Conservation (phyloP, 169 alveolate species). For the Amoebophrya sp. region DNA sequence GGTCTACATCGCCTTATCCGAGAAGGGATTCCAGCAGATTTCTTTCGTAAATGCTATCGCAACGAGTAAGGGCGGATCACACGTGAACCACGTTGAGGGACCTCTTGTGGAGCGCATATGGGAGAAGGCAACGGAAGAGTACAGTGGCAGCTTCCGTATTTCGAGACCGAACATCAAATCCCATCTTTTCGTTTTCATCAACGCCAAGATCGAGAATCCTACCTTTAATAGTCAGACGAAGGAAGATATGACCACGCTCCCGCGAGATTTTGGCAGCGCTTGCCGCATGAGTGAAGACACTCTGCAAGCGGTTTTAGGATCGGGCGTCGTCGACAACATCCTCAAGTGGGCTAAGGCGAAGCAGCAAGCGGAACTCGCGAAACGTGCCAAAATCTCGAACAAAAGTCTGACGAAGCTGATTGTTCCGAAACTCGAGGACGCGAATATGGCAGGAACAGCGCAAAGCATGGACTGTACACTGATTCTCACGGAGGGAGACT, state of each 20-base stretch:
- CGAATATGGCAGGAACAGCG: conserved; percentile 91
- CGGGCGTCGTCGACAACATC: conserved; percentile 78
- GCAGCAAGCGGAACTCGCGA: conserved; percentile 77
- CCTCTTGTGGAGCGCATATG: conserved; percentile 76
- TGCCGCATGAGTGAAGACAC: conserved; percentile 79
- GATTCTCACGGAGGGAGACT: conserved; percentile 97
- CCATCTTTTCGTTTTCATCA: conserved; percentile 87
- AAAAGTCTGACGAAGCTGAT: not conserved
- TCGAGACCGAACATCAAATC: conserved; percentile 56
- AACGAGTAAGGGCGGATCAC: conserved; percentile 96
- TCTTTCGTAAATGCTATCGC: conserved; percentile 92
- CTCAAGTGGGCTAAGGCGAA: conserved; percentile 86
- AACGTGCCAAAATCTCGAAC: not conserved
- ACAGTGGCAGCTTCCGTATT: conserved; percentile 37
- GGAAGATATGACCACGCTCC: conserved; percentile 88
- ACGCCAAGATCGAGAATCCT: conserved; percentile 89
- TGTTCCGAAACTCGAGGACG: conserved; percentile 95
- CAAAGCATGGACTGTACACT: conserved; percentile 80
- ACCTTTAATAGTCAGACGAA: conserved; percentile 95
- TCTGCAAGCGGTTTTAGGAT: conserved; percentile 72
- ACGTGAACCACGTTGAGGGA: conserved; percentile 86
- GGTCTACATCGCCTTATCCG: not conserved
- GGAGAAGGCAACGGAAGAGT: conserved; percentile 76
- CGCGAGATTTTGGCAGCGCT: conserved; percentile 77
- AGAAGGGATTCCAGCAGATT: conserved; percentile 79